phyloP scores from a whole-genome alignment of 2,329 filamentous ascomycete species.

The Myotisia sp. region DNA sequence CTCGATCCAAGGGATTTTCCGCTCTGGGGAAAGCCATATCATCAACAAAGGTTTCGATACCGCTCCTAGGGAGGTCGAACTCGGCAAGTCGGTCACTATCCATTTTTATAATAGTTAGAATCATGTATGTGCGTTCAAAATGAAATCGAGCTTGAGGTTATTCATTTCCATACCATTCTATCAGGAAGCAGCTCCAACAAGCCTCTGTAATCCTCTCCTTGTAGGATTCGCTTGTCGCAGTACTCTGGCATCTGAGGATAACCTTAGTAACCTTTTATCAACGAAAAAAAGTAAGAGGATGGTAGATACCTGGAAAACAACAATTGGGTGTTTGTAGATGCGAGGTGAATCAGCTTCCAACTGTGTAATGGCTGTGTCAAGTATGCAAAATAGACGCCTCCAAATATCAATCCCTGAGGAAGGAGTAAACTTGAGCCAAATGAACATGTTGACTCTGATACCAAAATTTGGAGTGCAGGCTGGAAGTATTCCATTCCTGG shows the following conservation, averaged over 20 bases:
- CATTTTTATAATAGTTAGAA: too few relatives aligned
- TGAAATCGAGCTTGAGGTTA: neutral
- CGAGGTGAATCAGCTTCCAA: conserved; percentile 22
- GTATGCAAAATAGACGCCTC: conserved; percentile 23
- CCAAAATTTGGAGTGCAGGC: conserved; percentile 18
- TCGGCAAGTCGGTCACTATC: conserved; percentile 21
- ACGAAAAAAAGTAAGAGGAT: too few relatives aligned
- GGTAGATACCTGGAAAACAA: conserved; percentile 15
- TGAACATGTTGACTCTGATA: conserved; percentile 19
- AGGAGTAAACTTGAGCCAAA: conserved; percentile 18
- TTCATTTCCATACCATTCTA: conserved; percentile 15
- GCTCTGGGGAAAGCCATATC: conserved; percentile 18
- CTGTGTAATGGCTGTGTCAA: conserved; percentile 22
- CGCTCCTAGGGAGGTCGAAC: conserved; percentile 22
- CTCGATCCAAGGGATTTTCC: conserved; percentile 15
- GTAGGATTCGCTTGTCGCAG: conserved; percentile 12
- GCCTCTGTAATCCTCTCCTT: conserved; percentile 13
- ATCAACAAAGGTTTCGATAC: conserved; percentile 21
- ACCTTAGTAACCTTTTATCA: too few relatives aligned
- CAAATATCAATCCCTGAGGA: conserved; percentile 20
- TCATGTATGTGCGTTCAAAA: neutral
- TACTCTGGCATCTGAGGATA: conserved; percentile 10
- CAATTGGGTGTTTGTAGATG: conserved; percentile 20
- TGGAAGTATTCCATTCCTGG: conserved; percentile 22
- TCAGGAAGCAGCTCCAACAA: conserved; percentile 22